Evolutionary conservation across 805 yeast genomes (phyloP), one percentile per base, ranked within the genome.

Genomic region (Wickerhamomyces sydowiorum): DNA sequence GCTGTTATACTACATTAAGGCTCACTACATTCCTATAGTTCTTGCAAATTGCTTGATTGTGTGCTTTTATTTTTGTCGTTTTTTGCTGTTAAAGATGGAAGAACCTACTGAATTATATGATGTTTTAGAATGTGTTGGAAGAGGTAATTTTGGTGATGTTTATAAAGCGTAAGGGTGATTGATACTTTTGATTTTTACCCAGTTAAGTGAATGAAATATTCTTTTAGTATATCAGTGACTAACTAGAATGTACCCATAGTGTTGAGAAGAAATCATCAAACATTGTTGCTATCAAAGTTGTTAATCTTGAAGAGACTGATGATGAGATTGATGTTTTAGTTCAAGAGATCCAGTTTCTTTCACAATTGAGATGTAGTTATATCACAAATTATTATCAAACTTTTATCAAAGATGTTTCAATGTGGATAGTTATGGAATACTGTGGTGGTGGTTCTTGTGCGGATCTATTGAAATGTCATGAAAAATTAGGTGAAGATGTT

Each of bases 391-490:
- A 80, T 56, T 71, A 66, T 52, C 80, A 79, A 37, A 80, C 96
- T 1, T 76, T 78, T 54, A 60, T 83, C 5, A 67, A 71, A 35
- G 87, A 79, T 35, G 77, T 78, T 34, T 72, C 77, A 6, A 77
- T 93, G 78, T 90, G 89, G 83, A 86, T 91, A 37, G 82, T 82
- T 5, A 87, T 93, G 96, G 99, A 91, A 60, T 88, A 76, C 57
- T 93, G 98, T 62, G 96, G 91, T 12, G 97, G 95, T 23, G 96
- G 97, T 0, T 86, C 96, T 1, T 86, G 96, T 60, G 72, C 84
- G 2, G 95, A 86, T 54, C 69, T 88, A 42, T 56, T 91, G 33
- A 78, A 72, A 53, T 67, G 69, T 38, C 75, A 64, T 60, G 79
- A 74, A 25, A 62, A 57, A 22, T 62, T 89, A 35, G 64, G 64